Evolutionary conservation across 2,329 filamentous ascomycete genomes (phyloP).

Genomic region (Fusarium illudens): DNA sequence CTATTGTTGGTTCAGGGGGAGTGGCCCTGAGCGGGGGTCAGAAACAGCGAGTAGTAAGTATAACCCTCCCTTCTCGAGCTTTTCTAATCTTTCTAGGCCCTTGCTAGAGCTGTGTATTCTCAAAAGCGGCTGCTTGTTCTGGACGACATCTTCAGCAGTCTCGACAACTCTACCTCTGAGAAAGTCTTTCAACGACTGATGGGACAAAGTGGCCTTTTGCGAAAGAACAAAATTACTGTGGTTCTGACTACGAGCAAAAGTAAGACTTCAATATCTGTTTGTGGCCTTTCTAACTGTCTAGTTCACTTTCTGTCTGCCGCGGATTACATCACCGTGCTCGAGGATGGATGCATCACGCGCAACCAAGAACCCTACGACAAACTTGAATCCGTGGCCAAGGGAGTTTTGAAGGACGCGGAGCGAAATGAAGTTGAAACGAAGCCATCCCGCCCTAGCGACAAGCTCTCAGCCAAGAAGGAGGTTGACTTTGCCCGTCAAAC

Average conservation of each 20-base stretch:
- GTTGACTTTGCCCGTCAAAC: conserved; percentile 41
- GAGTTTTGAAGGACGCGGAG: conserved; percentile 13
- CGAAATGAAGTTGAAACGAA: neutral
- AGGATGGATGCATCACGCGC: conserved; percentile 27
- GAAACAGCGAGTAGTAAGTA: conserved; percentile 51
- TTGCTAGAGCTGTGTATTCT: conserved; percentile 59
- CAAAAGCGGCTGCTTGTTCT: conserved; percentile 51
- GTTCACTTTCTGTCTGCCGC: conserved; percentile 39
- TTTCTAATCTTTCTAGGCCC: conserved; percentile 38
- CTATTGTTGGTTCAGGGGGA: conserved; percentile 52
- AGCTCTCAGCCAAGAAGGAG: conserved; percentile 8
- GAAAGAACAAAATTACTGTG: conserved; percentile 51
- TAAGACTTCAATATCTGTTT: neutral
- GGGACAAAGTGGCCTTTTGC: conserved; percentile 52
- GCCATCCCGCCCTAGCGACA: neutral
- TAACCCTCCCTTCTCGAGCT: neutral
- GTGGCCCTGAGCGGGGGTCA: conserved; percentile 56
- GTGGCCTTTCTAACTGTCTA: neutral
- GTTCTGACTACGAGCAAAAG: conserved; percentile 13
- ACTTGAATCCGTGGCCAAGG: conserved; percentile 27
- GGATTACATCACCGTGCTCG: conserved; percentile 40
- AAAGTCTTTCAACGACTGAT: conserved; percentile 54
- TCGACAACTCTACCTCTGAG: conserved; percentile 55
- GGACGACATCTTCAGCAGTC: conserved; percentile 57
- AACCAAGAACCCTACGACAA: conserved; percentile 39